Evolutionary conservation across 225 moss, liverwort and hornwort species (phyloP), one percentile per base, ranked within the genome.

Genomic region (Thuidium tamariscinum): DNA sequence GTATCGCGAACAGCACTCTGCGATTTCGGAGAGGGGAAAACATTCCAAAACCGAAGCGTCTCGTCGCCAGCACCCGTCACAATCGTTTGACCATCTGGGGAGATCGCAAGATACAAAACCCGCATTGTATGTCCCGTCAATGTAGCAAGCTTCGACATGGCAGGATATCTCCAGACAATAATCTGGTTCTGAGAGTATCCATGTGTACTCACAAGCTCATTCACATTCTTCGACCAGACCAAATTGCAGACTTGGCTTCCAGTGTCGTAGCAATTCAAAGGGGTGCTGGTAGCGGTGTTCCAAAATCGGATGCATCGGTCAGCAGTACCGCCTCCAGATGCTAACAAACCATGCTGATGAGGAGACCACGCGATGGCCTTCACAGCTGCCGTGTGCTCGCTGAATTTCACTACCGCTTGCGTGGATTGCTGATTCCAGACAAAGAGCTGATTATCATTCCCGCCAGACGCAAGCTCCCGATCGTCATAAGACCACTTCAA

Each of bases 311-410:
- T 99, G 86, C 97, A 97, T 26, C 98, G 94, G 81, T 99, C 98
- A 8, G 97, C 97, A 66, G 98, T 99, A 56, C 98, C 98, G 81
- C 98, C 98, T 55, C 98, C 98, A 2, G 98, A 99, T 57, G 98
- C 98, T 82, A 99, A 32, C 88, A 99, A 88, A 30, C 97, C 96
- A 60, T 99, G 98, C 81, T 99, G 98, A 68, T 99, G 98, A 48
- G 98, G 98, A 27, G 97, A 99, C 97, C 97, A 99, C 30, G 98
- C 96, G 76, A 99, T 99, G 41, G 98, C 98, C 88, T 99, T 99
- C 62, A 99, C 98, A 46, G 97, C 97, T 37, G 98, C 98, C 78
- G 97, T 99, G 89, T 99, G 98, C 87, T 99, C 98, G 90, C 98
- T 99, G 88, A 99, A 99, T 87, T 99, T 99, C 87, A 99, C 91